Percentiles rank a stretch among this genome's conserved stretches.
phyloP scores from a whole-genome alignment of 2,329 filamentous ascomycete species.

The Trichoderma atrobrunneum region DNA sequence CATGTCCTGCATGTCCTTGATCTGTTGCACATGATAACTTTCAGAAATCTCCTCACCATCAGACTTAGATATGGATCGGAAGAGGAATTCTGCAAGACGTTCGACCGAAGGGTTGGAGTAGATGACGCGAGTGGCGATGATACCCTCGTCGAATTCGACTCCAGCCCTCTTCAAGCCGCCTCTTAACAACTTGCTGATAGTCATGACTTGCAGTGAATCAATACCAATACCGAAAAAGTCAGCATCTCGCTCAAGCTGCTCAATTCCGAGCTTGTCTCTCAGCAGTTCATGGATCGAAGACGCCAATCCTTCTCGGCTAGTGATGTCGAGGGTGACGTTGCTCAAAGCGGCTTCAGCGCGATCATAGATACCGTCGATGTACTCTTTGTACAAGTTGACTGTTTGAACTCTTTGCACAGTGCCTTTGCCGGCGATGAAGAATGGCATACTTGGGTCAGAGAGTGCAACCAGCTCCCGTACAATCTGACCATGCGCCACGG shows the following conservation, averaged over 20 bases:
- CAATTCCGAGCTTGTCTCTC: background rate
- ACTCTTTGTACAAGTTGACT: background rate
- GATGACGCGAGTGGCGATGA: background rate
- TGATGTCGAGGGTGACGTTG: background rate
- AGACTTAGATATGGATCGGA: background rate
- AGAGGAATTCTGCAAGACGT: background rate
- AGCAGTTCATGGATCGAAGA: background rate
- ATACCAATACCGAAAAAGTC: background rate
- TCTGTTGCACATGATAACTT: background rate
- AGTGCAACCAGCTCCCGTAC: background rate
- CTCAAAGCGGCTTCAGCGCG: background rate
- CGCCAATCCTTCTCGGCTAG: background rate
- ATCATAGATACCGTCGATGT: background rate
- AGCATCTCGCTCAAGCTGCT: background rate
- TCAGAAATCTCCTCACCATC: background rate
- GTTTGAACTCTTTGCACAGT: background rate
- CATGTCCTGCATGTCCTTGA: background rate
- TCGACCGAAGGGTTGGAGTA: background rate
- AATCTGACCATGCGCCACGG: background rate
- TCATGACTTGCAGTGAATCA: background rate
- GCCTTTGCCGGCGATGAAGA: background rate
- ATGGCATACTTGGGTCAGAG: background rate
- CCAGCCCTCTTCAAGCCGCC: background rate
- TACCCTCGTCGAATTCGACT: background rate
- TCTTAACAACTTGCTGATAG: background rate